A percentile compares a stretch with the other conserved stretches of the same genome.
phyloP scores from a whole-genome alignment of 345 rosid species.

The Sisymbrium altissimum region DNA sequence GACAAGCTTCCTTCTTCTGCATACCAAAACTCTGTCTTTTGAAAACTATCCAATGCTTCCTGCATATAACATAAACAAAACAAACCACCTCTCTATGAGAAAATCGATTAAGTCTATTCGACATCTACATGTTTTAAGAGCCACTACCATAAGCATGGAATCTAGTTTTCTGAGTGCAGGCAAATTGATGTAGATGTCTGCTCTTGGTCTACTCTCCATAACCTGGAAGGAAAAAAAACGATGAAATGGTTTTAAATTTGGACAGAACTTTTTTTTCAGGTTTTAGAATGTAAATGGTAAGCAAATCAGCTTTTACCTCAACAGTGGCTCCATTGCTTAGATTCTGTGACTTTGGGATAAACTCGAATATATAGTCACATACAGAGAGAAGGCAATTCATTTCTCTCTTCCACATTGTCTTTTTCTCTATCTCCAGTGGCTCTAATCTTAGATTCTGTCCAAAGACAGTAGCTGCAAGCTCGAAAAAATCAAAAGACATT shows the following conservation, averaged over 20 bases:
- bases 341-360: conserved; percentile 53
- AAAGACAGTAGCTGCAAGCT: conserved; percentile 68
- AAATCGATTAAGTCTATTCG: no score
- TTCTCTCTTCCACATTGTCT: conserved; percentile 84
- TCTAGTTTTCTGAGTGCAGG: conserved; percentile 88
- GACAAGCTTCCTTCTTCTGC: conserved; percentile 75
- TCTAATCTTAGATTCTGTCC: conserved; percentile 83
- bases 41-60: conserved; percentile 80
- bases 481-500: background rate
- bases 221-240: no score
- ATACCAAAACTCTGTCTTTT: conserved; percentile 85
- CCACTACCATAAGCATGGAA: conserved; percentile 66
- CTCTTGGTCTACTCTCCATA: conserved; percentile 67
- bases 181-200: conserved; percentile 76
- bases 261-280: no score
- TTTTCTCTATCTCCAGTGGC: conserved; percentile 78
- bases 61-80: conserved; percentile 21
- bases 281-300: no score
- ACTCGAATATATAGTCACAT: conserved; percentile 71
- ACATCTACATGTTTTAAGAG: no score
- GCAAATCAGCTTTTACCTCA: conserved; percentile 40
- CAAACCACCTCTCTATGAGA: background rate
- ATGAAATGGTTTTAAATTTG: background rate
- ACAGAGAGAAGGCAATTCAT: conserved; percentile 85
- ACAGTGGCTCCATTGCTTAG: conserved; percentile 55